Base-by-base conservation (phyloP, 768 basidiomycete genomes). In the Boletales sp. region DNA sequence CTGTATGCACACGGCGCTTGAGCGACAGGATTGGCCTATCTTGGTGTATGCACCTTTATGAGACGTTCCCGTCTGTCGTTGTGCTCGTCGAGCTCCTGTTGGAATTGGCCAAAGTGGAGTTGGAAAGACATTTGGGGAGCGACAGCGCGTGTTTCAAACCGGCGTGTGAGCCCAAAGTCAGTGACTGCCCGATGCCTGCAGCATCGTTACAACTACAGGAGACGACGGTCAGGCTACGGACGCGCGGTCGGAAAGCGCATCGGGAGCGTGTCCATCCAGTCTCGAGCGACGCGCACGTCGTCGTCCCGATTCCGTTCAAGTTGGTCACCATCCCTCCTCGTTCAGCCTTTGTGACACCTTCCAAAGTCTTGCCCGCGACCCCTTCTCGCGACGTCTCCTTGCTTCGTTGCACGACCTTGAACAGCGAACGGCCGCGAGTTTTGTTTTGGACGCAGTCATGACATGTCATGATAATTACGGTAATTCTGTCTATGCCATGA, bases 61-160 rank as follows among this genome's bases (percentile, higher is more conserved):
- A 98, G 78, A 17, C 88, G 79, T 64, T 99, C 97, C 44, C 94
- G 75, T 51, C 86, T 77, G 67, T 97, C 94, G 66, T 94, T 83
- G 68, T 89, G 76, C 30, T 84, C 80, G 72, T 95, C 93, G 32
- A 94, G 74, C 45, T 89, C 80, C 40, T 74, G 75, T 56, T 87
- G 80, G 70, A 88, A 92, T 13, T 56, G 53, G 36, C 79, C 71
- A 62, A 94, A 94, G 14, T 68, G 55, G 35, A 35, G 40, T 42
- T 51, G 56, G 21, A 54, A 42, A 30, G 52, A 48, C 56, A 59
- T 55, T 21, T 21, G 21, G 21, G 21, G 21, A 21, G 21, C 21
- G 21, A 21, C 21, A 21, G 21, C 21, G n/a, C n/a, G n/a, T n/a
- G n/a, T n/a, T n/a, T 13, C 31, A 32, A 8, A 13, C 9, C 82